A percentile compares a stretch with the other conserved stretches of the same genome.
phyloP scores from a whole-genome alignment of 2,329 filamentous ascomycete genomes.

The Byssoonygena ceratinophila region DNA sequence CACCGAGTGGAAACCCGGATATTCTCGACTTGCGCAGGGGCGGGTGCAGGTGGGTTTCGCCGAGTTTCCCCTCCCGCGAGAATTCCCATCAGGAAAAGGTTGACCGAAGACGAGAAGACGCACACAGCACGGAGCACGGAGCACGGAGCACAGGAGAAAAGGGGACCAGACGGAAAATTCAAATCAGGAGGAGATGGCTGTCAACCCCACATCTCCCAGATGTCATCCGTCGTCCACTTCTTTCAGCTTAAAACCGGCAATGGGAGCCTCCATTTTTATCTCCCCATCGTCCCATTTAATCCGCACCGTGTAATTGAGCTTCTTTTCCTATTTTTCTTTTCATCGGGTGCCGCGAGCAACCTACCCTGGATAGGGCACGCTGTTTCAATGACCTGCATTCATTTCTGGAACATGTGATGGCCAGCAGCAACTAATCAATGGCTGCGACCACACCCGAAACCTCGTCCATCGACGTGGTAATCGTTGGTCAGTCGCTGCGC shows the following conservation, averaged over 20 bases:
- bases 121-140: too few relatives aligned
- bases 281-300: not conserved
- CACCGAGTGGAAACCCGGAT: too few relatives aligned
- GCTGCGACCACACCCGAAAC: constrained; percentile 5
- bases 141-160: not conserved
- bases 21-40: too few relatives aligned
- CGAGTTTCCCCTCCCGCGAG: not conserved
- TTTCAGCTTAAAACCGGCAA: not conserved
- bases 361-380: too few relatives aligned
- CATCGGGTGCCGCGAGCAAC: too few relatives aligned
- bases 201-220: constrained; percentile 6
- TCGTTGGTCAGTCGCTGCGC: constrained; percentile 22
- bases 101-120: too few relatives aligned
- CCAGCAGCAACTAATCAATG: constrained; percentile 5
- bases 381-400: not conserved
- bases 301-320: not conserved
- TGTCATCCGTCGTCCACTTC: not conserved
- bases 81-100: too few relatives aligned
- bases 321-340: not conserved
- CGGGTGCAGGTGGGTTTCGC: too few relatives aligned
- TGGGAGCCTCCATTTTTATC: not conserved
- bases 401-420: not conserved
- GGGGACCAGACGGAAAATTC: not conserved
- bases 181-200: constrained; percentile 2
- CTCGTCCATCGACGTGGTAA: constrained; percentile 23